phyloP scores from a whole-genome alignment of 1,284 basidiomycete species.

The Sporisorium graminicola region DNA sequence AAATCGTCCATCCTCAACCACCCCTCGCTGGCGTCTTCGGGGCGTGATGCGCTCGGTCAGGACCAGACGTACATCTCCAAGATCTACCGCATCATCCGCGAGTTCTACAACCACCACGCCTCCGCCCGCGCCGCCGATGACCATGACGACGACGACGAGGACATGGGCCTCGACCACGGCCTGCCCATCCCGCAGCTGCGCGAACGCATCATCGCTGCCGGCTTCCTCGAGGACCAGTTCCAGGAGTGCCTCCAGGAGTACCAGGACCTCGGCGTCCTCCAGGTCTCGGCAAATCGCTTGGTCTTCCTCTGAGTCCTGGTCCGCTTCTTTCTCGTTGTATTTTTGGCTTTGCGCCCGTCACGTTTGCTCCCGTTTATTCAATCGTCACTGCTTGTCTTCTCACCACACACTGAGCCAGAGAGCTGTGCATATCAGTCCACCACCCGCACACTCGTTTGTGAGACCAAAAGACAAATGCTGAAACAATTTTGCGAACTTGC shows the following conservation, averaged over 20 bases:
- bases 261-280: conserved; percentile 41
- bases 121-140: conserved; percentile 4
- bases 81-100: conserved; percentile 67
- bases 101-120: conserved; percentile 39
- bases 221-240: conserved; percentile 54
- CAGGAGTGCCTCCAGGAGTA: conserved; percentile 51
- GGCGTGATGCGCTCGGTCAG: conserved; percentile 19
- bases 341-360: too few relatives aligned
- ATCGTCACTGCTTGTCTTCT: too few relatives aligned
- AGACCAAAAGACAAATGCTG: too few relatives aligned
- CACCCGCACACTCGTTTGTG: too few relatives aligned
- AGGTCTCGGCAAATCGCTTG: conserved; percentile 21
- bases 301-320: conserved; percentile 43
- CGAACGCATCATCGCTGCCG: conserved; percentile 33
- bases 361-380: too few relatives aligned
- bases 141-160: conserved; percentile 10
- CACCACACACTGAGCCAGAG: too few relatives aligned
- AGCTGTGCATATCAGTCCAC: too few relatives aligned
- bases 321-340: too few relatives aligned
- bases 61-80: conserved; percentile 61
- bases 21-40: conserved; percentile 15
- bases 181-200: conserved; percentile 16
- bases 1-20: conserved; percentile 80
- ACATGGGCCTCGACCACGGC: conserved; percentile 7
- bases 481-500: too few relatives aligned